Conservation (phyloP, 2,329 filamentous ascomycete species). For the Aspergillus fijiensis region DNA sequence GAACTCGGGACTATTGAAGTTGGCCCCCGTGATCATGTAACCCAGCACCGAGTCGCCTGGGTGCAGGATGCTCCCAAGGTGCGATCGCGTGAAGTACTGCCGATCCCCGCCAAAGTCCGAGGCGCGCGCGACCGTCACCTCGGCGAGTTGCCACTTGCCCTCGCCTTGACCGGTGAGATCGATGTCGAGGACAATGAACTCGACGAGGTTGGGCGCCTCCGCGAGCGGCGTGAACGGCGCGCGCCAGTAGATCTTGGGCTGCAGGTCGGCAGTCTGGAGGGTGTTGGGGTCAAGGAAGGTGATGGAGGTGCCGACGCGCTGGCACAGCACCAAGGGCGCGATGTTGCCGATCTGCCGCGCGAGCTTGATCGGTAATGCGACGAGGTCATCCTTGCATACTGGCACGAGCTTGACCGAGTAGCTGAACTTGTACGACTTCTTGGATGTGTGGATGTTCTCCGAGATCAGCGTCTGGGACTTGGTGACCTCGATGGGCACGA, state of each 20-base stretch:
- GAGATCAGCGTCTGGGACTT: slow-evolving; percentile 93
- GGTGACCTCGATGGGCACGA: slow-evolving; percentile 74
- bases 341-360: slow-evolving; percentile 89
- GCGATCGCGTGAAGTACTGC: slow-evolving; percentile 79
- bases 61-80: slow-evolving; percentile 81
- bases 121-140: slow-evolving; percentile 83
- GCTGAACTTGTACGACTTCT: slow-evolving; percentile 91
- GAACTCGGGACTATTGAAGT: slow-evolving; percentile 86
- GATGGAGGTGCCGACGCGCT: slow-evolving; percentile 82
- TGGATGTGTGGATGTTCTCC: slow-evolving; percentile 85
- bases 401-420: slow-evolving; percentile 87
- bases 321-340: slow-evolving; percentile 78
- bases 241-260: slow-evolving; percentile 83
- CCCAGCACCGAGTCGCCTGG: slow-evolving; percentile 91
- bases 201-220: slow-evolving; percentile 79
- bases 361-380: slow-evolving; percentile 83
- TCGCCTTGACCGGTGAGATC: slow-evolving; percentile 73
- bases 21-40: slow-evolving; percentile 84
- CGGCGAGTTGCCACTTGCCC: slow-evolving; percentile 80
- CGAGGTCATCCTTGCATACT: slow-evolving; percentile 94
- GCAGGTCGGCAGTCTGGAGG: slow-evolving; percentile 84
- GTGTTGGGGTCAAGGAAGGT: slow-evolving; percentile 89
- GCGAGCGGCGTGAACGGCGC: slow-evolving; percentile 80
- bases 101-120: slow-evolving; percentile 87
- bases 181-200: slow-evolving; percentile 94